Evolutionary conservation across 176 grass and related monocot species (phyloP).

Genomic region (Ampelocalamus luodianensis): DNA sequence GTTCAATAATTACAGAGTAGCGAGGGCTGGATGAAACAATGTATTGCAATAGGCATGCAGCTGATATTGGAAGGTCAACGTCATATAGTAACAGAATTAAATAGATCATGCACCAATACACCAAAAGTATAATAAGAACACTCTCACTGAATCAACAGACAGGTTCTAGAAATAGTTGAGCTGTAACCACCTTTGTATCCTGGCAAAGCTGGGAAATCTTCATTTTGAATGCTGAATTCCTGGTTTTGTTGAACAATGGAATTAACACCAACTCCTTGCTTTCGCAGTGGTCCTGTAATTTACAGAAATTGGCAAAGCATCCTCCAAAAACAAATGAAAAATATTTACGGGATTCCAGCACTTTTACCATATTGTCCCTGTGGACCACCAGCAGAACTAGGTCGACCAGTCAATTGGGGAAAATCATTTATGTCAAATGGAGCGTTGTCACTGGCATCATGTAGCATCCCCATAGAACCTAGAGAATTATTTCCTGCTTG

Average conservation of each 20-base stretch:
- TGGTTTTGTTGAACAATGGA: slow-evolving; percentile 90
- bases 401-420: slow-evolving; percentile 80
- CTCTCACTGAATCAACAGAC: slow-evolving; percentile 37
- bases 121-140: slow-evolving; percentile 23
- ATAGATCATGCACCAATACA: slow-evolving; percentile 40
- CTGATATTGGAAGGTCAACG: slow-evolving; percentile 26
- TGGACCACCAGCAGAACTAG: slow-evolving; percentile 79
- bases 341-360: slow-evolving; percentile 25
- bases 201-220: slow-evolving; percentile 97
- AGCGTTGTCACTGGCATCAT: slow-evolving; percentile 70
- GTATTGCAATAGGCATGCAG: slow-evolving; percentile 24
- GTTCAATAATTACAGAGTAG: slow-evolving; percentile 19
- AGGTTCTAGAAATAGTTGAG: slow-evolving; percentile 49
- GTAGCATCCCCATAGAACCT: slow-evolving; percentile 81
- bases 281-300: slow-evolving; percentile 74
- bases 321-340: slow-evolving; percentile 1
- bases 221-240: slow-evolving; percentile 95
- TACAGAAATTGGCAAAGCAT: slow-evolving; percentile 7
- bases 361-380: slow-evolving; percentile 91
- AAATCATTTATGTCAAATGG: slow-evolving; percentile 99
- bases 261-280: slow-evolving; percentile 76
- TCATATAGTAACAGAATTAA: slow-evolving; percentile 40
- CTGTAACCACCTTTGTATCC: slow-evolving; percentile 82
- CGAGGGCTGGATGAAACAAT: neutral
- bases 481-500: slow-evolving; percentile 73